Conservation (phyloP, 2,329 filamentous ascomycete genomes). For the Alternaria sp. region DNA sequence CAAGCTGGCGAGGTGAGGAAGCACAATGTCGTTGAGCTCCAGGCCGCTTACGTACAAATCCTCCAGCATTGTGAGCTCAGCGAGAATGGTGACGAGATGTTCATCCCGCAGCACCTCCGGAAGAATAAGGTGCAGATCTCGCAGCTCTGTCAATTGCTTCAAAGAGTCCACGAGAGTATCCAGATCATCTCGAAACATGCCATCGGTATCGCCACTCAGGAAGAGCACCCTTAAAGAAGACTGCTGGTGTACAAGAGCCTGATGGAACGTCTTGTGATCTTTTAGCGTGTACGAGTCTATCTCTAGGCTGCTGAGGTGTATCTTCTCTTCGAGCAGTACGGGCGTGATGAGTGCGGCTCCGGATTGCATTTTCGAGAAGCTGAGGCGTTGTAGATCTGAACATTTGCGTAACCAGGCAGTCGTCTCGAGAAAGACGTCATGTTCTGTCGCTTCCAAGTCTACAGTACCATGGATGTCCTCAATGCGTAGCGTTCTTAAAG, state of each 20-base stretch:
- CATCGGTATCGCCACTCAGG: constrained; percentile 57
- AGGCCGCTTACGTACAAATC: constrained; percentile 64
- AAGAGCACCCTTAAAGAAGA: constrained; percentile 54
- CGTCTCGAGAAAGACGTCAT: constrained; percentile 60
- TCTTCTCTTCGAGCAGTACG: constrained; percentile 54
- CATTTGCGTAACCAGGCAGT: constrained; percentile 64
- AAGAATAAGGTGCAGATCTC: constrained; percentile 59
- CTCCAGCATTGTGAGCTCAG: constrained; percentile 58
- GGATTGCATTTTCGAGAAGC: constrained; percentile 58
- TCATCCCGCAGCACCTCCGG: constrained; percentile 58
- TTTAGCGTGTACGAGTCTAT: constrained; percentile 58
- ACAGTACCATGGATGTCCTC: constrained; percentile 53
- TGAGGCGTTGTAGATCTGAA: constrained; percentile 57
- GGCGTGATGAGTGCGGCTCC: constrained; percentile 61
- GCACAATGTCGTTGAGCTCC: constrained; percentile 59
- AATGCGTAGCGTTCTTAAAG: constrained; percentile 58
- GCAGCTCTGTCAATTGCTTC: constrained; percentile 59
- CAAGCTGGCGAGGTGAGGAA: constrained; percentile 54
- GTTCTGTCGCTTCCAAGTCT: constrained; percentile 59
- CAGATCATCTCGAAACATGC: constrained; percentile 54
- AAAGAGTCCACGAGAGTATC: constrained; percentile 60
- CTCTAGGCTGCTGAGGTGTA: constrained; percentile 57
- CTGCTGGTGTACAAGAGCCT: constrained; percentile 61
- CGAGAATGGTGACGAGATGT: constrained; percentile 58
- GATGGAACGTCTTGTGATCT: constrained; percentile 60